These are phyloP conservation scores for Boletus insuetus DNA, from an alignment of 768 basidiomycete species.

Conservation along the genomic window DNA sequence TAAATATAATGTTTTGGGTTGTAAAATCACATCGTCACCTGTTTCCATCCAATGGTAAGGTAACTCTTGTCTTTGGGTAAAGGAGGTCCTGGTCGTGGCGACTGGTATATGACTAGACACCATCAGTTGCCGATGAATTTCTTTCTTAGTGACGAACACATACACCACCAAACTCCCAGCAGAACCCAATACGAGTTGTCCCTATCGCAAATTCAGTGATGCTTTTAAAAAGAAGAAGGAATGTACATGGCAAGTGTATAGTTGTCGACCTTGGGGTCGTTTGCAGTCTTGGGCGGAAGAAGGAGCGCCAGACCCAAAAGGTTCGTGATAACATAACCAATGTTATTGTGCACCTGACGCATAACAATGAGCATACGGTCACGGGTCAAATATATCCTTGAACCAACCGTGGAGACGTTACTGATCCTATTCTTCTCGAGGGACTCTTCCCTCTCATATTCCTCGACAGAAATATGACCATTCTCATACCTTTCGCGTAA, in stretches of 20 bases:
- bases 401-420: slow-evolving; percentile 73
- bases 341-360: slow-evolving; percentile 66
- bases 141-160: slow-evolving; percentile 19
- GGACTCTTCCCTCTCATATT: slow-evolving; percentile 72
- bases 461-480: slow-evolving; percentile 57
- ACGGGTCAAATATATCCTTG: not conserved
- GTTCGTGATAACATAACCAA: slow-evolving; percentile 67
- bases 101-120: slow-evolving; percentile 70
- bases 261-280: slow-evolving; percentile 66
- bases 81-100: slow-evolving; percentile 77
- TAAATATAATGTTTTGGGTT: not conserved
- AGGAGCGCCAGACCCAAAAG: slow-evolving; percentile 69
- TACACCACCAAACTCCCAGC: slow-evolving; percentile 87
- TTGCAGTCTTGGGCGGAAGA: slow-evolving; percentile 43
- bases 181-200: slow-evolving; percentile 77
- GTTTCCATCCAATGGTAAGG: slow-evolving; percentile 83
- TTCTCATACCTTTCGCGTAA: slow-evolving; percentile 55
- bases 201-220: slow-evolving; percentile 30
- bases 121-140: not conserved
- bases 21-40: slow-evolving; percentile 39
- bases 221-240: not conserved
- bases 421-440: slow-evolving; percentile 83
- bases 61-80: slow-evolving; percentile 77
- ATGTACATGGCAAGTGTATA: slow-evolving; percentile 69
- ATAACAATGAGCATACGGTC: not conserved